Base-by-base conservation (phyloP, 2,329 filamentous ascomycete genomes). In the Monosporascus ibericus region DNA sequence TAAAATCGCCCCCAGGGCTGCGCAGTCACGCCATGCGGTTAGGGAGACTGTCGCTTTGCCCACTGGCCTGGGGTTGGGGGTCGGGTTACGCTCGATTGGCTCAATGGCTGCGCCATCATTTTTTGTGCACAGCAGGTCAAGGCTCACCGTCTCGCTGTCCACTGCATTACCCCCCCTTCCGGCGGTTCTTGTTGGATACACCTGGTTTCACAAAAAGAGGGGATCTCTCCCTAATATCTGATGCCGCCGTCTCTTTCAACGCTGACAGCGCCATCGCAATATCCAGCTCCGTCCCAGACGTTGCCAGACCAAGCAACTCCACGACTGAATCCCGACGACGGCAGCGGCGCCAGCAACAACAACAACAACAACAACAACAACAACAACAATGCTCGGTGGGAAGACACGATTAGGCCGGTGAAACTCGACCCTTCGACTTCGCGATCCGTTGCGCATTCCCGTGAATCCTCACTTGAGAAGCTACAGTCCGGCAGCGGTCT, bases 401-500 rank as follows among this genome's bases (percentile, higher is more conserved):
- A 80, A 58, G 70, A 70, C 58, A 80, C 78, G 47, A 67, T 81
- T 55, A 76, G 77, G 57, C 76, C 76, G 53, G 61, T 68, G 55
- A 66, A 69, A 53, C 65, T 74, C 59, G 75, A 77, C 55, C 61
- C 67, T 44, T 56, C 67, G 50, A 60, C 64, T 52, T 63, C 68
- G 60, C 70, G 75, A 56, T 70, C 72, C 51, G 68, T 72, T 55
- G 65, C 74, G 52, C 80, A 83, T 60, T 82, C 80, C 27, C 77
- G 80, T 65, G 77, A 82, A 54, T 81, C 79, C n/a, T 82, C 80
- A 48, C 68, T 76, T 65, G 80, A 83, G 52, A 81, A 82, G 64
- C 65, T 76, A 37, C 69, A 72, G 58, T 65, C 70, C 56, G 56
- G 65, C 44, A 55, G 64, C 47, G 61, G 58, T 36, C 61, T 66